Conservation (phyloP, 257 asterid species). For the Plantago ovata region DNA sequence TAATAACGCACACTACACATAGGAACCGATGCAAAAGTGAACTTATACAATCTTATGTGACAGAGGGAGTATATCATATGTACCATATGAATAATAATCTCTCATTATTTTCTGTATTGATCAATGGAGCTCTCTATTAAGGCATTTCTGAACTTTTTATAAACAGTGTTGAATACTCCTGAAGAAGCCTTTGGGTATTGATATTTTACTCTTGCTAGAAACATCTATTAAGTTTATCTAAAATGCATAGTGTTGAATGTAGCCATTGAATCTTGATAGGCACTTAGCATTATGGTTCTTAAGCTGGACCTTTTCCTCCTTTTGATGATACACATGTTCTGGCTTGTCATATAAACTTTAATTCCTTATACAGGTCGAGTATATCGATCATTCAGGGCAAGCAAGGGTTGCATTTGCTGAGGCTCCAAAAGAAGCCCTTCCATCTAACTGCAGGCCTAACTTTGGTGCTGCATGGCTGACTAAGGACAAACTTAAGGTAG, state of each 20-base stretch:
- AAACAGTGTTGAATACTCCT: too few relatives aligned
- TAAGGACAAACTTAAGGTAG: conserved; percentile 79
- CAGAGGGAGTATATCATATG: too few relatives aligned
- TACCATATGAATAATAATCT: too few relatives aligned
- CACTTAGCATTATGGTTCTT: not conserved
- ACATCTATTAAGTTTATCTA: not conserved
- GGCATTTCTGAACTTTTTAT: too few relatives aligned
- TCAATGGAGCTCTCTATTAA: too few relatives aligned
- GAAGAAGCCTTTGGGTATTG: not conserved
- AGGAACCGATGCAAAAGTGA: too few relatives aligned
- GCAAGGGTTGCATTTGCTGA: conserved; percentile 73
- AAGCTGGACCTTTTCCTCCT: not conserved
- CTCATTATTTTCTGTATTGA: too few relatives aligned
- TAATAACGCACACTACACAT: too few relatives aligned
- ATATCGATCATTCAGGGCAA: conserved; percentile 85
- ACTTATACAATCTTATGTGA: too few relatives aligned
- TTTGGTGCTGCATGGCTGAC: conserved; percentile 92
- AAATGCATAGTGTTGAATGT: not conserved
- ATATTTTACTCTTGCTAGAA: not conserved
- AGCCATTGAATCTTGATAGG: not conserved
- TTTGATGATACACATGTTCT: not conserved
- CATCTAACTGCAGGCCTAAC: conserved; percentile 78
- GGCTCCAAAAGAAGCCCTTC: conserved; percentile 96
- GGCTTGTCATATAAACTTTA: not conserved
- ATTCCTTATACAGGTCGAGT: conserved; percentile 60